Evolutionary conservation across 306 rosid species (phyloP), one percentile per base, ranked within the genome.

Genomic region (Sicyos baderoa): DNA sequence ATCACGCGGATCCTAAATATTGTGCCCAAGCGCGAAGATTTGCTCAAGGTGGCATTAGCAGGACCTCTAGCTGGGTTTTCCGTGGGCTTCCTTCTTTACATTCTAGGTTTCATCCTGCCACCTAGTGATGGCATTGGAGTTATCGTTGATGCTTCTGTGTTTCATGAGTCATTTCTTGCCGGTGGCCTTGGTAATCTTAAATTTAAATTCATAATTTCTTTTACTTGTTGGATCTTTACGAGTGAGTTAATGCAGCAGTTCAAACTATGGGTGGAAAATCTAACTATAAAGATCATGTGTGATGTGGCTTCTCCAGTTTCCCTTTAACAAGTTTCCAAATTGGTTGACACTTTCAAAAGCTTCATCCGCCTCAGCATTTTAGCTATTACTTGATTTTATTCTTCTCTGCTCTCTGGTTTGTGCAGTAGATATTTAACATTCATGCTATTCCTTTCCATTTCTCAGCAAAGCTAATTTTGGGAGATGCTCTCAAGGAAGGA

Each of bases 51-150:
- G 78, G 97, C 99, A 67, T 83, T 77, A 45, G 89, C 99, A 47
- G 99, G 99, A 76, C 99, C 99, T 40, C 70, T 94, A 77, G 97
- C 97, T 66, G 99, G 99, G 56, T 94, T 84, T 82, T 70, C 88
- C 23, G 68, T 88, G 72, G 99, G 99, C 60, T 65, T 94, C 80
- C 66, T 88, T 72, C 95, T 90, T 75, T 80, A 86, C 80, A 91
- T 90, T 60, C 37, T 94, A 49, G 99, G 99, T 49, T 88, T 94
- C 78, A 47, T 88, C 83, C 70, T 90, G 76, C 97, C 99, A 57
- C 97, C 99, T 18, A 83, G 86, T 60, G 97, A 88, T 77, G 97
- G 99, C 70, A 56, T 94, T 63, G 99, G 99, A 35, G 74, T 90
- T 61, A 64, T 94, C 19, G 84, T 90, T 48, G 95, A 94, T 77